Conservation (phyloP, 345 rosid species). For the Ricinus communis region DNA sequence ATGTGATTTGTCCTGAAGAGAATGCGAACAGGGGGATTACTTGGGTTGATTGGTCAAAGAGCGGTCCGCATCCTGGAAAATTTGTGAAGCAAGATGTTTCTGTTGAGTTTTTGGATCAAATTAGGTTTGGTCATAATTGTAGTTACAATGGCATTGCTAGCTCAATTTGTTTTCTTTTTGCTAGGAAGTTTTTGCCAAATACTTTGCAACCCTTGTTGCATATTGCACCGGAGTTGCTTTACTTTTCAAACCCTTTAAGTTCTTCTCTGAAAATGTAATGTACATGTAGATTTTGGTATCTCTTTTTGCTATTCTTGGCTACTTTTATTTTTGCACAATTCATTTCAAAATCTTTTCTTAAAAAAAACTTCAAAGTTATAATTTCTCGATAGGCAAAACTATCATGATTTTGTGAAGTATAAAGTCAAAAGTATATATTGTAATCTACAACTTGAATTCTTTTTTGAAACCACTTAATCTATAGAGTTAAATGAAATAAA, state of each 20-base stretch:
- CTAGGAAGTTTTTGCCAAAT: slow-evolving; percentile 47
- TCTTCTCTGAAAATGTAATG: not conserved
- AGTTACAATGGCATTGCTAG: slow-evolving; percentile 36
- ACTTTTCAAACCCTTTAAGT: slow-evolving; percentile 4
- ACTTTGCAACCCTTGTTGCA: slow-evolving; percentile 47
- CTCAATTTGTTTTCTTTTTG: slow-evolving; percentile 45
- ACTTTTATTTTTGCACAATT: too few relatives aligned
- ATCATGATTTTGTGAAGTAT: too few relatives aligned
- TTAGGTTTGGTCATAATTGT: slow-evolving; percentile 39
- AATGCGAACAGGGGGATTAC: slow-evolving; percentile 45
- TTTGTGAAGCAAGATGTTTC: slow-evolving; percentile 37
- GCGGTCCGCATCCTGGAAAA: slow-evolving; percentile 45
- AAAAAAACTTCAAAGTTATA: too few relatives aligned
- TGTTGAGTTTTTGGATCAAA: slow-evolving; percentile 35
- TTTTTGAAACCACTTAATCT: too few relatives aligned
- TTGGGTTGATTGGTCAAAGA: slow-evolving; percentile 52
- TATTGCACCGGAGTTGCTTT: slow-evolving; percentile 28
- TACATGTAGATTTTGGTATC: too few relatives aligned
- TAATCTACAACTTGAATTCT: too few relatives aligned
- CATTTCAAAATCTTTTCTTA: too few relatives aligned
- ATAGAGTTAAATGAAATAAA: too few relatives aligned
- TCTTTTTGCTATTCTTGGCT: too few relatives aligned
- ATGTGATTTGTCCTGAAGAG: slow-evolving; percentile 21
- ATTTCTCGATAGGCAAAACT: too few relatives aligned
- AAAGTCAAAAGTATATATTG: too few relatives aligned